These are phyloP conservation scores for Rhodomyrtus psidioides DNA, from an alignment of 441 rosid genomes.

Conservation along the genomic window DNA sequence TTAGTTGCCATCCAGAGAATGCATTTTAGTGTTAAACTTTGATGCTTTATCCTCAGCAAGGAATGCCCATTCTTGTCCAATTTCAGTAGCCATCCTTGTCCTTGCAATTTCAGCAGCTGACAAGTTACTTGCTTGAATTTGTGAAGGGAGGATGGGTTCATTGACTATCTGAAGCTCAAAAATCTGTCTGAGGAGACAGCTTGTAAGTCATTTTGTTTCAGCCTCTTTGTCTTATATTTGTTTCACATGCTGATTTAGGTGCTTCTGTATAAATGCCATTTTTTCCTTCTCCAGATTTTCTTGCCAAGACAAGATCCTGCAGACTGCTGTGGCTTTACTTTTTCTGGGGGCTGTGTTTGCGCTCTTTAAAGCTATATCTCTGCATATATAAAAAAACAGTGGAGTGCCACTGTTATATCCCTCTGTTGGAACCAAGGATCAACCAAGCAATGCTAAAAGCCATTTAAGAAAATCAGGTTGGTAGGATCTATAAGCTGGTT, in stretches of 20 bases:
- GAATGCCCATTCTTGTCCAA: background rate
- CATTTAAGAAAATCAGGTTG: slow-evolving; percentile 81
- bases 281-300: slow-evolving; percentile 29
- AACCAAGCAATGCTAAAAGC: slow-evolving; percentile 65
- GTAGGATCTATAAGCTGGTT: background rate
- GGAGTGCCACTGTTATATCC: slow-evolving; percentile 19
- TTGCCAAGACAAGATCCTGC: slow-evolving; percentile 39
- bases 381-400: slow-evolving; percentile 24
- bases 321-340: slow-evolving; percentile 31
- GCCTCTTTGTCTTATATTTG: background rate
- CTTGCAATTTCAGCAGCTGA: background rate
- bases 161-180: slow-evolving; percentile 36
- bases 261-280: background rate
- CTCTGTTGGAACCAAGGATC: slow-evolving; percentile 42
- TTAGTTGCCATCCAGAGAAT: background rate
- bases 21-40: background rate
- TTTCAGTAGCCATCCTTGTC: background rate
- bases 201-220: slow-evolving; percentile 37
- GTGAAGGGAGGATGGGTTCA: slow-evolving; percentile 57
- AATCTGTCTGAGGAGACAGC: slow-evolving; percentile 41
- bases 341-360: slow-evolving; percentile 58
- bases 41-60: background rate
- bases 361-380: slow-evolving; percentile 53
- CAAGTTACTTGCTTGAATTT: slow-evolving; percentile 3
- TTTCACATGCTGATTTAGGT: background rate